phyloP scores from a whole-genome alignment of 768 basidiomycete genomes.

The Saitozyma sp. region DNA sequence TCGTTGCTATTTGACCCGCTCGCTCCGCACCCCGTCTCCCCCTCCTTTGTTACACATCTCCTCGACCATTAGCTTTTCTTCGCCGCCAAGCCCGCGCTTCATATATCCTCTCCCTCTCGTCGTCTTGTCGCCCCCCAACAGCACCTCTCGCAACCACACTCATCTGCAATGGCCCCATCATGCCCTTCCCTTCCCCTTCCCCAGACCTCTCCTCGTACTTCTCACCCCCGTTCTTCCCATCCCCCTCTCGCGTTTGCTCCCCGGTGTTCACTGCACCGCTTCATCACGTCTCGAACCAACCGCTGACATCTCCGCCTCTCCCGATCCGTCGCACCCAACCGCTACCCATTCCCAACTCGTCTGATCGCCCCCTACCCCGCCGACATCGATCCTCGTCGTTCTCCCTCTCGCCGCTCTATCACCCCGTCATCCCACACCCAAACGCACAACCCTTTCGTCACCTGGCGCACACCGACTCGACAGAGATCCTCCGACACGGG shows the following conservation, averaged over 20 bases:
- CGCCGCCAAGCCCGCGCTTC: background rate
- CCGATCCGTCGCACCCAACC: constrained; percentile 7
- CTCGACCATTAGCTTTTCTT: background rate
- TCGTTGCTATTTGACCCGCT: background rate
- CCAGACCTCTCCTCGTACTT: constrained; percentile 10
- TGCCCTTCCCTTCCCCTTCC: constrained; percentile 7
- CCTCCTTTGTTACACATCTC: background rate
- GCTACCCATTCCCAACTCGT: constrained; percentile 6
- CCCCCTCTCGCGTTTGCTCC: constrained; percentile 17
- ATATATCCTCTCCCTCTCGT: constrained; percentile 3
- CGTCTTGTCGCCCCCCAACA: background rate
- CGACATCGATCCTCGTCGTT: constrained; percentile 30
- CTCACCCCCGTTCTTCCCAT: constrained; percentile 8
- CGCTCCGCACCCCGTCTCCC: background rate
- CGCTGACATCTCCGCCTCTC: constrained; percentile 26
- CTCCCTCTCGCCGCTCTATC: constrained; percentile 16
- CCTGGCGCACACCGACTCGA: constrained; percentile 10
- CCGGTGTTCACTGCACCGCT: constrained; percentile 17
- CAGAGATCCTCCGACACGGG: constrained; percentile 81
- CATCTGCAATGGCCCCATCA: background rate
- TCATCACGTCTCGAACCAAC: constrained; percentile 10
- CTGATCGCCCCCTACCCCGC: background rate
- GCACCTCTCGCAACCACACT: constrained; percentile 1
- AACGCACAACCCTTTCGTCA: constrained; percentile 2
- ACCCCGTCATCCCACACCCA: background rate